Evolutionary conservation across 805 yeast genomes (phyloP).

Genomic region (Hanseniaspora meyeri): DNA sequence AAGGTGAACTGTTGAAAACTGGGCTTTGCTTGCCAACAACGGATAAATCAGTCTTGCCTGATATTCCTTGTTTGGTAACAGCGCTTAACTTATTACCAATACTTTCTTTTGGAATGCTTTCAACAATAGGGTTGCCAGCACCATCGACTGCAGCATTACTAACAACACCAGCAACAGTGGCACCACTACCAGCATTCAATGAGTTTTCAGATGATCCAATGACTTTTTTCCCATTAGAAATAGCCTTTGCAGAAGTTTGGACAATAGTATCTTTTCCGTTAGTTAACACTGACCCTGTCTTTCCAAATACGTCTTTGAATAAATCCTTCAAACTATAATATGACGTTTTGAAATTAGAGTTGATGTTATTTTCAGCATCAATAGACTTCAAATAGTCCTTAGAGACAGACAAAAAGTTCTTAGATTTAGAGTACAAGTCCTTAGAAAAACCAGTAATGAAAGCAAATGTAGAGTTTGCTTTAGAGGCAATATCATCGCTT

Average conservation of each 20-base stretch:
- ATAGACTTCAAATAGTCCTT: background rate
- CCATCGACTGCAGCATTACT: background rate
- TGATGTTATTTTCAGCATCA: background rate
- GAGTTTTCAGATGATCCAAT: background rate
- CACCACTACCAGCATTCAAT: background rate
- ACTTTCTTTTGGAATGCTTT: background rate
- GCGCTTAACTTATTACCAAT: background rate
- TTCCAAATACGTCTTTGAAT: background rate
- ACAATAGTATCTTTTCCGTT: background rate
- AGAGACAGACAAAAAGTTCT: background rate
- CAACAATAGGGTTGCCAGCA: background rate
- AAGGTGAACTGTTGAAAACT: background rate
- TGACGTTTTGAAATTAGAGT: background rate
- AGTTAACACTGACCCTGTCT: background rate
- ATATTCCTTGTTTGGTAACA: background rate
- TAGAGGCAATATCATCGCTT: background rate
- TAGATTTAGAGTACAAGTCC: background rate
- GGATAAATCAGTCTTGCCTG: background rate
- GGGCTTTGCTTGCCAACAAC: background rate
- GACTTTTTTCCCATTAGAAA: background rate
- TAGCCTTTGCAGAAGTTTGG: background rate
- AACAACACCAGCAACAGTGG: background rate
- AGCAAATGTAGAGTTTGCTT: background rate
- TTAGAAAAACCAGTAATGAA: background rate
- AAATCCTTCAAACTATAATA: background rate